Evolutionary conservation across 2,329 filamentous ascomycete genomes (phyloP), one percentile per base, ranked within the genome.

Genomic region (Fusarium bulbicola): DNA sequence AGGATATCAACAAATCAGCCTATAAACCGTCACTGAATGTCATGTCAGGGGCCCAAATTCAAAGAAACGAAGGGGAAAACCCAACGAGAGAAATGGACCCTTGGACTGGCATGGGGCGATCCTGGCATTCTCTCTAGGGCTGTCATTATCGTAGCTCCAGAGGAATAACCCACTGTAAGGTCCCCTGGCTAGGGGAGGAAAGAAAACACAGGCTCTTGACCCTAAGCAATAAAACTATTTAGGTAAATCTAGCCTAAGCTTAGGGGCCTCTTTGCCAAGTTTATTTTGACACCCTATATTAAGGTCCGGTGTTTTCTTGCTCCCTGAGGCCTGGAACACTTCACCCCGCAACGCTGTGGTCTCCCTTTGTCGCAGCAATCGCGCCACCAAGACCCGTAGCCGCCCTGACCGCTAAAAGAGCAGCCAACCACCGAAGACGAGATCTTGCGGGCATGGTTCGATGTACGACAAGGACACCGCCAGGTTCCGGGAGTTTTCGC

Each of bases 241-340:
- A n/a, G n/a, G n/a, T n/a, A n/a, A n/a, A n/a, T n/a, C n/a, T n/a
- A n/a, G n/a, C n/a, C n/a, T n/a, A n/a, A n/a, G n/a, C n/a, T n/a
- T n/a, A n/a, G n/a, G n/a, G n/a, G n/a, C n/a, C n/a, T n/a, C n/a
- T n/a, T n/a, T n/a, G n/a, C n/a, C n/a, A n/a, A n/a, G n/a, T n/a
- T n/a, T n/a, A n/a, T n/a, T n/a, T n/a, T n/a, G n/a, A n/a, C n/a
- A n/a, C n/a, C n/a, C n/a, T n/a, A n/a, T n/a, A n/a, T n/a, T n/a
- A n/a, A n/a, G n/a, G n/a, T n/a, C n/a, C n/a, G n/a, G n/a, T n/a
- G n/a, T n/a, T n/a, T n/a, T n/a, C n/a, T n/a, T n/a, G n/a, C n/a
- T n/a, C n/a, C n/a, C n/a, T n/a, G n/a, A n/a, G n/a, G n/a, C 72
- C 64, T 74, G 72, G 74, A 74, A 66, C 40, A 47, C 20, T 30